These are phyloP conservation scores for Turritis glabra DNA, from an alignment of 345 rosid genomes.

Conservation along the genomic window DNA sequence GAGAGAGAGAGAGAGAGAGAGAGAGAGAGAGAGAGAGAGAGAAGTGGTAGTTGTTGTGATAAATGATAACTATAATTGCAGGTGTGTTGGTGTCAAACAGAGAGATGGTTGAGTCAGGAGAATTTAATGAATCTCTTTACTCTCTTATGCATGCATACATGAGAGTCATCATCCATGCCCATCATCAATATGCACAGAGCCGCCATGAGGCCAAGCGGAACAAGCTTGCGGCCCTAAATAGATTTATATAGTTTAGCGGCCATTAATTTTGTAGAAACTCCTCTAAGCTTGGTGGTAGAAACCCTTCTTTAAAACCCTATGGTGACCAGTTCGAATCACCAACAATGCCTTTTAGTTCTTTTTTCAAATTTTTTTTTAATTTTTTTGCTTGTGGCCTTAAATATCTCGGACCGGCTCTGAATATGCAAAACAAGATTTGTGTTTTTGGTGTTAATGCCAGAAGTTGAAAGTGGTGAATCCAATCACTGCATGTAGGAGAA, in stretches of 20 bases:
- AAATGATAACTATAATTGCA: slow-evolving; percentile 37
- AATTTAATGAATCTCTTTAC: slow-evolving; percentile 29
- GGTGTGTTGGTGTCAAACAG: slow-evolving; percentile 31
- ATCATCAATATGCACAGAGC: slow-evolving; percentile 11
- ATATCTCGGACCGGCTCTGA: too few species aligned
- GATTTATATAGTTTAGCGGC: too few species aligned
- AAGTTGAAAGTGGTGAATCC: background rate
- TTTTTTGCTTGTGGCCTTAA: too few species aligned
- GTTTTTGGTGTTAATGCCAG: background rate
- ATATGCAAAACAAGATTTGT: slow-evolving; percentile 11
- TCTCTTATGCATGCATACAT: slow-evolving; percentile 17
- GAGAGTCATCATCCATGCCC: slow-evolving; percentile 1
- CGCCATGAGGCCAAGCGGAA: too few species aligned
- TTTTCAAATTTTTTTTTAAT: too few species aligned
- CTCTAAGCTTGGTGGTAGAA: too few species aligned
- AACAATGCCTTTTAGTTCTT: too few species aligned
- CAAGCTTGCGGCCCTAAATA: too few species aligned
- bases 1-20: slow-evolving; percentile 9
- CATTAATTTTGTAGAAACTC: too few species aligned
- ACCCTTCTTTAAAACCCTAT: too few species aligned
- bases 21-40: slow-evolving; percentile 16
- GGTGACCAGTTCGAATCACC: too few species aligned
- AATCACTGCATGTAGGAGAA: background rate
- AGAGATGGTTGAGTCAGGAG: slow-evolving; percentile 42
- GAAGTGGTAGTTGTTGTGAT: slow-evolving; percentile 24